A percentile compares a stretch with the other conserved stretches of the same genome.
These are phyloP conservation scores for Berberis thunbergii DNA, from an alignment of 164 flowering plant species.

Conservation along the genomic window DNA sequence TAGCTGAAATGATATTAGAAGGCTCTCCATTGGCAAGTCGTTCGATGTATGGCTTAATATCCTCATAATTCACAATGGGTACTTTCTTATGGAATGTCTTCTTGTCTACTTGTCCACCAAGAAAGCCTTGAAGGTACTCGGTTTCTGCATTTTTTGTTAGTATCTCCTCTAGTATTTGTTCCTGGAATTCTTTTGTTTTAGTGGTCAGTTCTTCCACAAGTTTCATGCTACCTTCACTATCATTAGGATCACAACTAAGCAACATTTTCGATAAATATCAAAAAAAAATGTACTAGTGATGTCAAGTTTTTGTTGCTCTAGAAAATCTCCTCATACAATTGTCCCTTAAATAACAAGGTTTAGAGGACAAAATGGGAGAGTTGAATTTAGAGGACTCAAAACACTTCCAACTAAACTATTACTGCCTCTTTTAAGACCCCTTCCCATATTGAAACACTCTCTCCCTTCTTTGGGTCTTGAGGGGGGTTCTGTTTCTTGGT, in stretches of 20 bases:
- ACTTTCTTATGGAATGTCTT: slow-evolving; percentile 37
- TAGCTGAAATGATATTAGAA: slow-evolving; percentile 38
- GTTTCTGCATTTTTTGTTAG: slow-evolving; percentile 34
- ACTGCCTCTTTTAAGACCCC: no score
- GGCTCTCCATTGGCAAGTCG: slow-evolving; percentile 54
- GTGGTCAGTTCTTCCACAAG: slow-evolving; percentile 42
- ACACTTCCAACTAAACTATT: slow-evolving; percentile 13
- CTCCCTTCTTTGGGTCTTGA: slow-evolving; percentile 4
- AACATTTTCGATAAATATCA: slow-evolving; percentile 17
- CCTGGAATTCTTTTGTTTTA: slow-evolving; percentile 32
- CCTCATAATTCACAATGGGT: slow-evolving; percentile 53
- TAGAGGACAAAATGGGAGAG: slow-evolving; percentile 10
- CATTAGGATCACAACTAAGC: slow-evolving; percentile 37
- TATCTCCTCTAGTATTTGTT: slow-evolving; percentile 36
- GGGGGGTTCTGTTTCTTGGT: slow-evolving; percentile 19
- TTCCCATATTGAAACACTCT: slow-evolving; percentile 11
- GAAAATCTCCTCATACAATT: not conserved
- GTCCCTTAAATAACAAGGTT: slow-evolving; percentile 7
- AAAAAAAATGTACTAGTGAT: no score
- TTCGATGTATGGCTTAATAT: slow-evolving; percentile 50
- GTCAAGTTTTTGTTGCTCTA: not conserved
- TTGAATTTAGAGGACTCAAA: slow-evolving; percentile 11
- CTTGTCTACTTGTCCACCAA: slow-evolving; percentile 22
- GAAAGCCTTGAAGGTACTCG: slow-evolving; percentile 35
- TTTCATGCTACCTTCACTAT: slow-evolving; percentile 34